Conservation (phyloP, 2,329 filamentous ascomycete species). For the Hymenoscyphus fructigenus region DNA sequence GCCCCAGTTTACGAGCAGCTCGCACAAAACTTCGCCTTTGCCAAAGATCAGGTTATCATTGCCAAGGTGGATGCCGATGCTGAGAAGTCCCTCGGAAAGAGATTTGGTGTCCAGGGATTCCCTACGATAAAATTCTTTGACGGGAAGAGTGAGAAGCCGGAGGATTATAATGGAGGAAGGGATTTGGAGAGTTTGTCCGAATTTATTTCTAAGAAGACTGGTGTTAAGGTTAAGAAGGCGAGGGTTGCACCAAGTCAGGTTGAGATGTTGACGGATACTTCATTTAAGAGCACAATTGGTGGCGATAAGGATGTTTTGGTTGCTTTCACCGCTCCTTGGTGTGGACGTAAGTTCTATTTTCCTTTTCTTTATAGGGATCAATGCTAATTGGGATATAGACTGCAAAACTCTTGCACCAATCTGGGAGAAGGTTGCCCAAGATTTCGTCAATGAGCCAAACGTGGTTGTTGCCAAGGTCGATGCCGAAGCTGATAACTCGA, state of each 20-base stretch:
- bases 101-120: constrained; percentile 89
- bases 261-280: constrained; percentile 74
- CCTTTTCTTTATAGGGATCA: background rate
- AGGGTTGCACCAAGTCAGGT: constrained; percentile 72
- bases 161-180: constrained; percentile 82
- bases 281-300: constrained; percentile 76
- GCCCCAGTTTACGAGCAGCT: constrained; percentile 95
- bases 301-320: constrained; percentile 87
- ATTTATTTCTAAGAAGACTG: constrained; percentile 86
- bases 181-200: constrained; percentile 80
- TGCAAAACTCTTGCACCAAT: constrained; percentile 91
- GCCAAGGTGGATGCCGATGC: constrained; percentile 96
- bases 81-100: constrained; percentile 79
- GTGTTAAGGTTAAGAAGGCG: constrained; percentile 74
- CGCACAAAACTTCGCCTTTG: constrained; percentile 68
- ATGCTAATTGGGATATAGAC: constrained; percentile 54
- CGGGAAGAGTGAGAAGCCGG: constrained; percentile 82
- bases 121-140: constrained; percentile 98
- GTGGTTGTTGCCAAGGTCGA: constrained; percentile 95
- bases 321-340: constrained; percentile 98
- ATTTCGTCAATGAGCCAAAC: constrained; percentile 73
- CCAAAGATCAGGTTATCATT: constrained; percentile 73
- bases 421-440: constrained; percentile 83
- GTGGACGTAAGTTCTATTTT: constrained; percentile 68
- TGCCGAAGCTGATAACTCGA: constrained; percentile 83